Percentiles rank a stretch among this genome's conserved stretches.
Evolutionary conservation across 1,139 yeast genomes (phyloP).

Genomic region (Blastobotrys persicus): DNA sequence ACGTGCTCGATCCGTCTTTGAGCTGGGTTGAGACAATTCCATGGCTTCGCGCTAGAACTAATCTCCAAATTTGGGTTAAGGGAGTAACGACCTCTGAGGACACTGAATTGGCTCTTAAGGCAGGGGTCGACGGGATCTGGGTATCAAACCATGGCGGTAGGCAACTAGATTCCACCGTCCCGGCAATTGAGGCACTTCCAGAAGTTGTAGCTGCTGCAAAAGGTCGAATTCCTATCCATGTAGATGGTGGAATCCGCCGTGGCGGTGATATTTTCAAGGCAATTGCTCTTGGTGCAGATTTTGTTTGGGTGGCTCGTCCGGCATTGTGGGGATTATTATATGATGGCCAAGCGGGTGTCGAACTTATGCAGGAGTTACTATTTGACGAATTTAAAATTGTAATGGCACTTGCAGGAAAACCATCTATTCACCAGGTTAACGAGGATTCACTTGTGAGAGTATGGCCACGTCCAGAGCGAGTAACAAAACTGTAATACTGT

Average conservation of each 20-base stretch:
- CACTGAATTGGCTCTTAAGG: slow-evolving; percentile 52
- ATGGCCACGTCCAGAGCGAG: slow-evolving; percentile 12
- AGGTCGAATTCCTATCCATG: slow-evolving; percentile 53
- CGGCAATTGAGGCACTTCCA: slow-evolving; percentile 62
- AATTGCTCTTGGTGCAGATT: slow-evolving; percentile 65
- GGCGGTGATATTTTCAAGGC: slow-evolving; percentile 67
- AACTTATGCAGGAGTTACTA: slow-evolving; percentile 32
- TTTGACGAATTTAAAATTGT: slow-evolving; percentile 33
- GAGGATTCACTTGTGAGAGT: slow-evolving; percentile 8
- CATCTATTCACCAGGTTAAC: slow-evolving; percentile 1
- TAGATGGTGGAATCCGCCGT: slow-evolving; percentile 68
- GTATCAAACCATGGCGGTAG: slow-evolving; percentile 72
- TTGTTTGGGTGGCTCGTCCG: slow-evolving; percentile 69
- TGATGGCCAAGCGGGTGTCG: slow-evolving; percentile 64
- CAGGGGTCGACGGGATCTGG: slow-evolving; percentile 60
- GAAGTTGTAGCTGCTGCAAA: slow-evolving; percentile 52
- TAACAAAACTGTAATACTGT: slow-evolving; percentile 7
- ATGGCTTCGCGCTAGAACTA: slow-evolving; percentile 39
- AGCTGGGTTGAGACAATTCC: slow-evolving; percentile 56
- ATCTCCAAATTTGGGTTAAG: slow-evolving; percentile 44
- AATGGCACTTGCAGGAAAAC: slow-evolving; percentile 35
- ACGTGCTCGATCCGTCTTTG: slow-evolving; percentile 66
- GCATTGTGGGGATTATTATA: slow-evolving; percentile 63
- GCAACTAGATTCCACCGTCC: slow-evolving; percentile 58
- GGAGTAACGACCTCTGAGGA: slow-evolving; percentile 65